Evolutionary conservation across 371 early-diverging fungal species (phyloP), one percentile per base, ranked within the genome.

Genomic region (Actinomortierella ambigua): DNA sequence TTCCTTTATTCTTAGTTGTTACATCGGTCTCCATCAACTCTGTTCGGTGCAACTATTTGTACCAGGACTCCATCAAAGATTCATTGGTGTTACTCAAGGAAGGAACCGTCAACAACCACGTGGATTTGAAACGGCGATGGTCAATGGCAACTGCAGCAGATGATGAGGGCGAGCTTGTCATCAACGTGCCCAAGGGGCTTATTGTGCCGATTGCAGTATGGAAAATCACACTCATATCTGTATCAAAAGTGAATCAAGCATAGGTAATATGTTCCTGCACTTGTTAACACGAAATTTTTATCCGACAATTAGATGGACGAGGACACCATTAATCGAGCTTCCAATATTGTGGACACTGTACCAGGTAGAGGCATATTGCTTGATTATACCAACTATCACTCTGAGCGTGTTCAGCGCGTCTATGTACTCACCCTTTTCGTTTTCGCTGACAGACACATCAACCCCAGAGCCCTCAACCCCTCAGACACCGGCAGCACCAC

Each of bases 151-250:
- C 87, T 43, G 80, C 85, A 44, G 85, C 83, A 48, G 77, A 80
- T 15, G 90, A 90, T 50, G 85, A 84, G 41, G 91, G 93, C 3
- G 92, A 92, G 50, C 62, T 93, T 18, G 73, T 68, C 9, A 81
- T 92, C 13, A 68, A 68, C 24, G 59, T 93, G 28, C 93, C 92
- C 0, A 53, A 76, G 1, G 77, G 80, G 20, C 78, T 79, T 53
- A 71, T 84, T 22, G 48, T 59, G 9, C 53, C 66, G 9, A 56
- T 52, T 27, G 11, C 57, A 61, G 68, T 65, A 62, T 41, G 60
- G 46, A 46, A 15, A 39, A 26, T 50, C 13, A 27, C 24, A 11
- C 51, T 27, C 23, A 51, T 23, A 14, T 18, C 34, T 18, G 18
- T 20, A 39, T 23, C 77, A 69, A 69, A 67, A 57, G 56, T 67